Evolutionary conservation across 2,329 filamentous ascomycete species (phyloP), one percentile per base, ranked within the genome.

Genomic region (Claviceps maximensis): DNA sequence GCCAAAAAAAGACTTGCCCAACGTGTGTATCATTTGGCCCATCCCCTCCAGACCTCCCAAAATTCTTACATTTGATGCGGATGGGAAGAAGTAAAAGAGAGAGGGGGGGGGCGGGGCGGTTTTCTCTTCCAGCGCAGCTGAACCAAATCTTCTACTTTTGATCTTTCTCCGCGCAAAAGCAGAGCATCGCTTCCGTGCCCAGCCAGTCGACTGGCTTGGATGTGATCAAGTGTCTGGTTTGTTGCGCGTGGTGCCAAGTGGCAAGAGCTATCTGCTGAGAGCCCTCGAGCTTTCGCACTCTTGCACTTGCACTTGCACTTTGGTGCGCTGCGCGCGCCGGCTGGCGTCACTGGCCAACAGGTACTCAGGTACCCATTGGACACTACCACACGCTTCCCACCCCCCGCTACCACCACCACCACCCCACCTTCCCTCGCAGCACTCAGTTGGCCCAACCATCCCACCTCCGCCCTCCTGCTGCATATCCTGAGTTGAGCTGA

Each of bases 401-500:
- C n/a, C 50, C 38, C 41, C 49, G 21, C 27, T 27, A 47, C 41
- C 41, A 21, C 29, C 27, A 47, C 21, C 41, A 47, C 46, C 46
- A 47, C 29, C 29, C 33, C 46, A 27, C 12, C 45, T 23, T 42
- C 7, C 41, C 50, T 23, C 36, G 15, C 25, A 21, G 29, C 29
- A 36, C 46, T 25, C 19, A 4, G 19, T 12, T 47, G 33, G 49
- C 42, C 47, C 19, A 23, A 47, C 40, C 44, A 49, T 46, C 33
- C 42, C 42, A 44, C 41, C 12, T 33, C 47, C 50, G 45, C 50
- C 45, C 45, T 52, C 45, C 12, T 25, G 40, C 10, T 38, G 31
- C n/a, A 40, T 47, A 29, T 36, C 12, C 42, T 29, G 48, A 41
- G 33, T 42, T 51, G 52, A 53, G 19, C 52, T 44, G 36, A 44